Evolutionary conservation across 257 asterid genomes (phyloP).

Genomic region (Gardenia jasminoides): DNA sequence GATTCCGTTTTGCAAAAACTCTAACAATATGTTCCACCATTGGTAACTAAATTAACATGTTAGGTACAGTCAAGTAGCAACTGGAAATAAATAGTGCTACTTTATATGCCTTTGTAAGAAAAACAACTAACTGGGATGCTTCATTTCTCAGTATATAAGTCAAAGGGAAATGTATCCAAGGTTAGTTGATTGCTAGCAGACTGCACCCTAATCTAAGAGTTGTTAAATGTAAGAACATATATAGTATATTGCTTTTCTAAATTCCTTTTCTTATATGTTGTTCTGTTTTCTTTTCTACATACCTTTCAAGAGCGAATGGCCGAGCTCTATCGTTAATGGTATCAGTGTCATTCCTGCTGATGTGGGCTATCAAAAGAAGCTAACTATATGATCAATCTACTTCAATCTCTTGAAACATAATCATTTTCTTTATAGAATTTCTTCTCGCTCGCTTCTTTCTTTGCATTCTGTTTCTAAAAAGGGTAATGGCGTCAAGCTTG

Average conservation of each 20-base stretch:
- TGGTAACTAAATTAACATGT: background rate
- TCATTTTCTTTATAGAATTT: constrained; percentile 74
- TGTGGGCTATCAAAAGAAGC: background rate
- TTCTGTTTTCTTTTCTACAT: background rate
- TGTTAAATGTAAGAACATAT: background rate
- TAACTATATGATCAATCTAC: background rate
- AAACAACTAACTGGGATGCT: background rate
- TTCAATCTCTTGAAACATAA: constrained; percentile 65
- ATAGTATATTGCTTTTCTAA: background rate
- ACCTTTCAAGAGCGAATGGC: background rate
- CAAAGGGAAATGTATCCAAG: constrained; percentile 2
- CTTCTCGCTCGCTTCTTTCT: constrained; percentile 87
- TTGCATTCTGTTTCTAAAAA: constrained; percentile 79
- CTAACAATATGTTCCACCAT: background rate
- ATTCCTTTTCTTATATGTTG: constrained; percentile 1
- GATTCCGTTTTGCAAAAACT: background rate
- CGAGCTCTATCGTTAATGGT: background rate
- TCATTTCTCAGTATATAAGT: background rate
- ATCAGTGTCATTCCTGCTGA: background rate
- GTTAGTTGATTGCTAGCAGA: background rate
- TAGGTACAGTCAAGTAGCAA: background rate
- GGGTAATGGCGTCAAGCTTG: background rate
- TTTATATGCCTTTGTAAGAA: background rate
- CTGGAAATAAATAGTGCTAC: background rate
- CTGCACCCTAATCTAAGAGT: background rate